Conservation (phyloP, 202 grass and related monocot species). For the Schoenoplectus tabernaemontani region DNA sequence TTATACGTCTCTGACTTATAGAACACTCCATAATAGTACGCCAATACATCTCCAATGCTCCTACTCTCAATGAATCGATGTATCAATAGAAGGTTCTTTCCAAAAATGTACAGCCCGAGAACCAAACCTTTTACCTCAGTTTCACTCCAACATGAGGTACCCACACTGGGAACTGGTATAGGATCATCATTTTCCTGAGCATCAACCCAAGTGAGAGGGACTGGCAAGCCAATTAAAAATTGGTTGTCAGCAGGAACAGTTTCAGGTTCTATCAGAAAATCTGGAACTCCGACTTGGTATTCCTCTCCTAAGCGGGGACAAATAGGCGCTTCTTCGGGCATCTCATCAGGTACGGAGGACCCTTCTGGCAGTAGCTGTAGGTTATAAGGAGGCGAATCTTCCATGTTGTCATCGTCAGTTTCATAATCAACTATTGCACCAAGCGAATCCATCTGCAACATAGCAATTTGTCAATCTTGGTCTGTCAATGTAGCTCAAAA, state of each 20-base stretch:
- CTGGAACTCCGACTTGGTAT: constrained; percentile 72
- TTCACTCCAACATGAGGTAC: constrained; percentile 46
- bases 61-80: constrained; percentile 50
- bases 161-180: constrained; percentile 46
- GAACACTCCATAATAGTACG: constrained; percentile 85
- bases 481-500: neutral
- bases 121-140: constrained; percentile 51
- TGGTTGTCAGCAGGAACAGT: constrained; percentile 22
- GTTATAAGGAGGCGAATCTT: constrained; percentile 9
- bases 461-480: neutral
- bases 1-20: constrained; percentile 40
- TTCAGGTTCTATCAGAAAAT: constrained; percentile 33
- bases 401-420: constrained; percentile 2
- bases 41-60: constrained; percentile 48
- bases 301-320: constrained; percentile 59
- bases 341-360: constrained; percentile 28
- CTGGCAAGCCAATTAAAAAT: constrained; percentile 40
- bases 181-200: constrained; percentile 10
- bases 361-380: constrained; percentile 24
- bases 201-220: constrained; percentile 56
- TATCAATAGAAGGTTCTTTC: constrained; percentile 63
- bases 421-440: neutral
- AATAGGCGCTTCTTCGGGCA: constrained; percentile 39
- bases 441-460: constrained; percentile 21
- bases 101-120: constrained; percentile 91